These are phyloP conservation scores for Euphorbia tirucalli DNA, from an alignment of 345 rosid genomes.

Conservation along the genomic window DNA sequence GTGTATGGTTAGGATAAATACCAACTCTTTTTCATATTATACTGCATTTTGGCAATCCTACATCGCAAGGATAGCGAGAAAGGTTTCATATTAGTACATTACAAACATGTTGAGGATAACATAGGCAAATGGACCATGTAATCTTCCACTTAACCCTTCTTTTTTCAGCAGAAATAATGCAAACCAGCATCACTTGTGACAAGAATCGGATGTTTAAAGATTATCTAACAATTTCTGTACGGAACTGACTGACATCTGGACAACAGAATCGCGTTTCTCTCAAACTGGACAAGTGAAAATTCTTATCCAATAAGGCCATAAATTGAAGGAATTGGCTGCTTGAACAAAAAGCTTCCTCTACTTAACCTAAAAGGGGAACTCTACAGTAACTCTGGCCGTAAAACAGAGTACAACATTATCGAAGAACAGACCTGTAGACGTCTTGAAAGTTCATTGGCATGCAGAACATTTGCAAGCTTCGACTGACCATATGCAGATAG, in stretches of 20 bases:
- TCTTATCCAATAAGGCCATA: not conserved
- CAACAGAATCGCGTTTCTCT: too few species aligned
- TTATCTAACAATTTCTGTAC: too few species aligned
- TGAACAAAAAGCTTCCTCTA: not conserved
- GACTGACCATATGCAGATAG: constrained; percentile 20
- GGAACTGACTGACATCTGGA: too few species aligned
- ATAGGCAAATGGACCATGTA: not conserved
- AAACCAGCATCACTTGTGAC: too few species aligned
- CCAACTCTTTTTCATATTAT: not conserved
- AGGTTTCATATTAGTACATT: too few species aligned
- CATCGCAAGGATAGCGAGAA: not conserved
- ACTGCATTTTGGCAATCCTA: not conserved
- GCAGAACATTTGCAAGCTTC: constrained; percentile 43
- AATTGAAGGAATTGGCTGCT: not conserved
- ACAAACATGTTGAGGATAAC: not conserved
- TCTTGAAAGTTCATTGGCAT: constrained; percentile 40
- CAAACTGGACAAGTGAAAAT: too few species aligned
- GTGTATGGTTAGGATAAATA: not conserved
- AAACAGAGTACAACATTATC: not conserved
- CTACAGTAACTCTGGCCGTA: not conserved
- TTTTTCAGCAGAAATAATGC: not conserved
- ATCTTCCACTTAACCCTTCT: not conserved
- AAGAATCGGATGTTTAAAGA: too few species aligned
- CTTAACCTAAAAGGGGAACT: not conserved
- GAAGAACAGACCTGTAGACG: constrained; percentile 28